Base-by-base conservation (phyloP, 108 stramenopile genomes). In the Epipyxis sp. region DNA sequence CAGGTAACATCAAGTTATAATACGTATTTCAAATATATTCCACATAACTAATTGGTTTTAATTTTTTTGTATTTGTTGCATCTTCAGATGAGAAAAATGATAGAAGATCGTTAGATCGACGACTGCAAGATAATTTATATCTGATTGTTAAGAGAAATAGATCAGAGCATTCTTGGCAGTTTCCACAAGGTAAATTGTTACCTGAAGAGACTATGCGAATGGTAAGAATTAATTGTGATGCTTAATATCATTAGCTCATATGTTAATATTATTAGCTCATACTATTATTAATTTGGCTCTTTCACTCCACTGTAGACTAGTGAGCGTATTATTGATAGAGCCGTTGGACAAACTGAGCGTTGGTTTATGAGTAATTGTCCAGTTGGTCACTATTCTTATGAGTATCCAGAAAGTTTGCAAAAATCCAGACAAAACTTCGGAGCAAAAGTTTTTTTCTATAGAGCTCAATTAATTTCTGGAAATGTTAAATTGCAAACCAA, bases 101-200 rank as follows among this genome's bases (percentile, higher is more conserved):
- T 43, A 39, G 65, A 67, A 39, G 65, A 39, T 67, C 65, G 20
- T 6, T 67, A 20, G 65, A 67, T 13, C 6, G 65, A 43, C 6
- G 20, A 20, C 20, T 67, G 65, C 41, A 39, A 67, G 41, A 67
- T 13, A 13, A 6, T 43, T 20, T 67, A 6, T 67, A 13, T 20
- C 65, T 67, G 6, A 20, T 67, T 20, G 65, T 67, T 20, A 67
- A 67, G 20, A 6, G 65, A 13, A 67, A 67, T 20, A 6, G 65
- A 13, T 6, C 6, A 67, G 20, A 67, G 6, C 20, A 67, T 43
- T 13, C 13, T 39, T 67, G 65, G 65, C 65, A 67, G 20, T 67
- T 67, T 20, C 65, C 65, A 67, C 65, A 67, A 43, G 65, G 65
- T 20, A 67, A 67, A 20, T 67, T 6, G 65, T 43, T 67, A 39